A percentile compares a stretch with the other conserved stretches of the same genome.
These are phyloP conservation scores for Clonostachys chloroleuca DNA, from an alignment of 2,329 filamentous ascomycete species.

Conservation along the genomic window DNA sequence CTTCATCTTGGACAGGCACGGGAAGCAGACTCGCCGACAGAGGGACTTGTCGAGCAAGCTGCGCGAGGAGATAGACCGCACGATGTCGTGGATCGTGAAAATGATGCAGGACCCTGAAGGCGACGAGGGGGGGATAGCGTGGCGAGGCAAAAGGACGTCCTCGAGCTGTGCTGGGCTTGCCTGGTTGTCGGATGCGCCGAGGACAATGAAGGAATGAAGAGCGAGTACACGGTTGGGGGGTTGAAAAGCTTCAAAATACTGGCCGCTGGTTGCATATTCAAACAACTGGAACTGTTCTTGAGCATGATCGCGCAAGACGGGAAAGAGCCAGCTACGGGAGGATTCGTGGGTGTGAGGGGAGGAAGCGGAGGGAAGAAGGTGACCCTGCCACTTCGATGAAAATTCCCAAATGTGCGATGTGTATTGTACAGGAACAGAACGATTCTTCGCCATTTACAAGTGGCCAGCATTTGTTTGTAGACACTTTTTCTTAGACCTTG, in stretches of 20 bases:
- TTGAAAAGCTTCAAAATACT: conserved; percentile 30
- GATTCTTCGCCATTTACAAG: too few relatives aligned
- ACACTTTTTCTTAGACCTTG: too few relatives aligned
- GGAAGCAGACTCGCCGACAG: conserved; percentile 42
- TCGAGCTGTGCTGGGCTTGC: conserved; percentile 28
- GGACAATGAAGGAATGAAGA: not conserved
- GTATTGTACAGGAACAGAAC: too few relatives aligned
- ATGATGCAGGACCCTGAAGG: conserved; percentile 18
- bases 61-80: conserved; percentile 44
- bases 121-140: not conserved
- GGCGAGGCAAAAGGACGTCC: conserved; percentile 14
- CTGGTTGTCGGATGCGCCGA: conserved; percentile 16
- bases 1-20: conserved; percentile 46
- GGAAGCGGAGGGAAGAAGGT: conserved; percentile 4
- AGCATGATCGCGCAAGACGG: conserved; percentile 5
- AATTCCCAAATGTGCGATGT: not conserved
- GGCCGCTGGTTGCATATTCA: conserved; percentile 26
- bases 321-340: conserved; percentile 7
- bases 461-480: too few relatives aligned
- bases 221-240: conserved; percentile 1
- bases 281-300: conserved; percentile 14
- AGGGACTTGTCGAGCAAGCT: conserved; percentile 46
- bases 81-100: conserved; percentile 32
- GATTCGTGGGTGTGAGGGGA: conserved; percentile 14
- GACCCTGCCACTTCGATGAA: conserved; percentile 11